phyloP scores from a whole-genome alignment of 192 early-diverging fungal species.

The Coemansia sp. region DNA sequence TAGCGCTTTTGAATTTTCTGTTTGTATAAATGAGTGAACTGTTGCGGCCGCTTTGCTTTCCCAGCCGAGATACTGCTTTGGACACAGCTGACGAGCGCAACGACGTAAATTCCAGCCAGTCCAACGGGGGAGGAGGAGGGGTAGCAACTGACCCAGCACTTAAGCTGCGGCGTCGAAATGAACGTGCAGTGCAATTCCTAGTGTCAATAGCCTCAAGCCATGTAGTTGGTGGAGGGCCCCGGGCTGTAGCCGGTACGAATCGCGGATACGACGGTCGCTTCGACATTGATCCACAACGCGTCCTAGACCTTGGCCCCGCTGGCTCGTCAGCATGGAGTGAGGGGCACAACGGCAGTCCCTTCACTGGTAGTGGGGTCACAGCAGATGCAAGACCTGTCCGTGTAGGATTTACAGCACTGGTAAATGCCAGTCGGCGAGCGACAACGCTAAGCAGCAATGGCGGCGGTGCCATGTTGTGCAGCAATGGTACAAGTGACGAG shows the following conservation, averaged over 20 bases:
- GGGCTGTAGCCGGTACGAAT: neutral
- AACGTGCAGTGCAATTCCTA: slow-evolving; percentile 35
- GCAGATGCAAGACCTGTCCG: neutral
- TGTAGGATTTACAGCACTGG: neutral
- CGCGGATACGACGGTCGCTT: neutral
- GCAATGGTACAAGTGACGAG: neutral
- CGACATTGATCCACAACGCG: slow-evolving; percentile 19
- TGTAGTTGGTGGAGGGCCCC: slow-evolving; percentile 6
- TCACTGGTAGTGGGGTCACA: neutral
- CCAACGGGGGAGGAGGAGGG: neutral
- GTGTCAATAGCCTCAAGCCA: slow-evolving; percentile 40
- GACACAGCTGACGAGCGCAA: neutral
- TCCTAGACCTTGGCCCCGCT: slow-evolving; percentile 2
- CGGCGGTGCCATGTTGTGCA: neutral
- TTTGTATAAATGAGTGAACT: neutral
- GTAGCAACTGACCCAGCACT: neutral
- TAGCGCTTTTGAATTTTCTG: neutral
- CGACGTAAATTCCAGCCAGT: neutral
- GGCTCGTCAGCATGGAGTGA: slow-evolving; percentile 3
- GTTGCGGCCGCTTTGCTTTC: neutral
- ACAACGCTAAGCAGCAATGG: neutral
- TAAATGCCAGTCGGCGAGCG: neutral
- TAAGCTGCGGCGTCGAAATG: slow-evolving; percentile 21
- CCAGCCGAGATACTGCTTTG: neutral
- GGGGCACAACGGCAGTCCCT: neutral